Evolutionary conservation across 306 rosid species (phyloP).

Genomic region (Medicago ruthenica): DNA sequence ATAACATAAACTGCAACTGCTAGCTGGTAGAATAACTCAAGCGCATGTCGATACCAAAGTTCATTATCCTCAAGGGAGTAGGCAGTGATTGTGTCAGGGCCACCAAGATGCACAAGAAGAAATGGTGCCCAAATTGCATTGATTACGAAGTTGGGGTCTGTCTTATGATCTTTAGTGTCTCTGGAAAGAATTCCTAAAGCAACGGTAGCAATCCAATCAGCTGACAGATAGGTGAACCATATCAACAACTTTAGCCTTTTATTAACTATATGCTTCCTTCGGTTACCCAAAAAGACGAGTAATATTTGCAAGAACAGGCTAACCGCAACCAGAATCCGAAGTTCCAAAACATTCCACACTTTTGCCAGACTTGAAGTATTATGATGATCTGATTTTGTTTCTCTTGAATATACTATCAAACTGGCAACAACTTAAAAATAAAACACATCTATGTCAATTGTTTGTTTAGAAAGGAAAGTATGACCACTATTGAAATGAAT

Average conservation of each 20-base stretch:
- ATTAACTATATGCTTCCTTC: constrained; percentile 28
- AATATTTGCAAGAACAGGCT: constrained; percentile 46
- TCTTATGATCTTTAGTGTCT: background rate
- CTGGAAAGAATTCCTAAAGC: constrained; percentile 39
- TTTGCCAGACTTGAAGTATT: background rate
- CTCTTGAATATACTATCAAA: constrained; percentile 6
- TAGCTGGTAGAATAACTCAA: constrained; percentile 39
- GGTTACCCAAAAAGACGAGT: constrained; percentile 40
- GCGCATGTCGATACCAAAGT: constrained; percentile 42
- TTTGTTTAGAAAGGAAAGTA: background rate
- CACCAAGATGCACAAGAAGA: constrained; percentile 56
- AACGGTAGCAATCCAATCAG: constrained; percentile 46
- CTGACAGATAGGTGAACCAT: constrained; percentile 48
- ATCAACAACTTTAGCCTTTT: background rate
- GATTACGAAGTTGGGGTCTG: background rate
- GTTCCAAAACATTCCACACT: constrained; percentile 44
- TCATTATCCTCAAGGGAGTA: constrained; percentile 53
- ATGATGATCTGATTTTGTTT: too few species aligned
- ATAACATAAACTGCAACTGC: constrained; percentile 17
- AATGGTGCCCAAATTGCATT: constrained; percentile 53
- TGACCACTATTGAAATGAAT: background rate
- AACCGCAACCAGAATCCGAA: constrained; percentile 31
- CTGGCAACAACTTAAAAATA: background rate
- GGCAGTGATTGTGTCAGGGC: constrained; percentile 54
- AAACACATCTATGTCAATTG: background rate